These are phyloP conservation scores for Brassica nigra DNA, from an alignment of 345 rosid genomes.

Conservation along the genomic window DNA sequence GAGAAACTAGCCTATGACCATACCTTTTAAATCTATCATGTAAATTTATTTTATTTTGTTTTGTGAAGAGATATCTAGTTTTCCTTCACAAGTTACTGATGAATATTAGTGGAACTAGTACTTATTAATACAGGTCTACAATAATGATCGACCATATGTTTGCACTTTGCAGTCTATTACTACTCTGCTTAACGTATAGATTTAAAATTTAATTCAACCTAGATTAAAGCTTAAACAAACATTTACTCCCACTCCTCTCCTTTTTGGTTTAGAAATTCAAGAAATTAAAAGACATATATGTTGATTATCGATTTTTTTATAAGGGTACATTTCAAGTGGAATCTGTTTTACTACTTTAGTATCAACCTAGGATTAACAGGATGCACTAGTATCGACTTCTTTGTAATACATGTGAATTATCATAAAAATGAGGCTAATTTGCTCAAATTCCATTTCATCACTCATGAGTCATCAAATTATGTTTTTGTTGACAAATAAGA, in stretches of 20 bases:
- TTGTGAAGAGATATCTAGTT: neutral
- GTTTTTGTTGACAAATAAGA: neutral
- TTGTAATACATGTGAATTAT: neutral
- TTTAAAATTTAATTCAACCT: neutral
- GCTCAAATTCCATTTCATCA: neutral
- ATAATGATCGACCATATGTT: neutral
- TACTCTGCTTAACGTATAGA: neutral
- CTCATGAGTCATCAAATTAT: neutral
- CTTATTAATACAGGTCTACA: neutral
- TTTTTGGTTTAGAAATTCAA: neutral
- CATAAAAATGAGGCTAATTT: neutral
- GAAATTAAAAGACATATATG: neutral
- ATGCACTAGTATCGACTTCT: neutral
- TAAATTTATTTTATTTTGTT: neutral
- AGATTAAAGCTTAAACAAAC: neutral
- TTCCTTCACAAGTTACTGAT: neutral
- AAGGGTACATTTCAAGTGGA: neutral
- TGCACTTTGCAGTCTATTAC: neutral
- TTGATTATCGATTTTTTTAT: neutral
- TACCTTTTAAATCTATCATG: neutral
- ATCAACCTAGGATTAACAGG: neutral
- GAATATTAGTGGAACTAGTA: neutral
- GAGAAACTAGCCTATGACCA: neutral
- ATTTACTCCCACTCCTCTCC: neutral
- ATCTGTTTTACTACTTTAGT: neutral